phyloP scores from a whole-genome alignment of 371 early-diverging fungal genomes.

The Batrachochytrium dendrobatidis region DNA sequence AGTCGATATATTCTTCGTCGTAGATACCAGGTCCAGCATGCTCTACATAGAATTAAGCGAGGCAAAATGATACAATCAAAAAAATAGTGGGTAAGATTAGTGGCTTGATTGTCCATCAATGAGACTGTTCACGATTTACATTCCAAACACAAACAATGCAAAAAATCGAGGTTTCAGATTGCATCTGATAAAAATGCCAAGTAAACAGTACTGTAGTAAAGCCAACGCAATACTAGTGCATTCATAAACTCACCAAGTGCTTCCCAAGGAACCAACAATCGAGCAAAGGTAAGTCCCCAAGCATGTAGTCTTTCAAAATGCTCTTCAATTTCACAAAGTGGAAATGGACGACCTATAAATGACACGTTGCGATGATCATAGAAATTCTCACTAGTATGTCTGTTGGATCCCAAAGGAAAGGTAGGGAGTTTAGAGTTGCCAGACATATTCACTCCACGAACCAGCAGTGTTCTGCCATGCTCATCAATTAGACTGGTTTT shows the following conservation, averaged over 20 bases:
- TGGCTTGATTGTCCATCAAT: no score
- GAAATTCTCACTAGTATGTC: constrained; percentile 13
- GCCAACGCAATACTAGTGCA: no score
- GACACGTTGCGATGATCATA: constrained; percentile 33
- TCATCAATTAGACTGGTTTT: neutral
- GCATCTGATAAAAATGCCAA: no score
- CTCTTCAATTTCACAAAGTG: constrained; percentile 69
- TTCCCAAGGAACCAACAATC: constrained; percentile 83
- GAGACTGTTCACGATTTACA: no score
- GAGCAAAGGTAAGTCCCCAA: constrained; percentile 75
- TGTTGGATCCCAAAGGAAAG: constrained; percentile 18
- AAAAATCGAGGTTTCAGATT: no score
- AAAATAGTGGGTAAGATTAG: no score
- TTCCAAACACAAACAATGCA: no score
- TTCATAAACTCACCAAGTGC: neutral
- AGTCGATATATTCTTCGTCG: constrained; percentile 74
- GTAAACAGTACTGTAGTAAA: no score
- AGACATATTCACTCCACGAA: constrained; percentile 41
- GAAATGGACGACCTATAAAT: constrained; percentile 64
- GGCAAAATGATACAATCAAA: no score
- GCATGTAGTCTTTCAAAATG: constrained; percentile 63
- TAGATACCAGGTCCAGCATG: constrained; percentile 61
- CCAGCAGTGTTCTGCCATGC: constrained; percentile 11
- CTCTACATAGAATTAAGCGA: no score
- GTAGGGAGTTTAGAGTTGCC: constrained; percentile 41